A percentile compares a stretch with the other conserved stretches of the same genome.
Evolutionary conservation across 2,329 filamentous ascomycete species (phyloP).

Genomic region (Diplodia scrobiculata): DNA sequence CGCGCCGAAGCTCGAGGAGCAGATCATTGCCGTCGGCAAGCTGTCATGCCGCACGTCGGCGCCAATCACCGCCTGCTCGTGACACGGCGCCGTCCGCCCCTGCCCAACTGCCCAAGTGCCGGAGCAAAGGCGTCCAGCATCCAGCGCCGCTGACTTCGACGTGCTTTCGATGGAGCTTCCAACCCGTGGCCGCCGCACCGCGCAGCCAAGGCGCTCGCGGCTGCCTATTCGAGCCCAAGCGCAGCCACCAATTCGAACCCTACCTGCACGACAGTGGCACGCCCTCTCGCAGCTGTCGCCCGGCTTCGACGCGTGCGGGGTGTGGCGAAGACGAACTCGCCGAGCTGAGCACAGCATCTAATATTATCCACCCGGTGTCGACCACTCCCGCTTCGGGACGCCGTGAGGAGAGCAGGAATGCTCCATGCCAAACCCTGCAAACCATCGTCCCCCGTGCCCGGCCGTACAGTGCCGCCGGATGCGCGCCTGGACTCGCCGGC

Average conservation of each 20-base stretch:
- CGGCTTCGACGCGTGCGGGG: conserved; percentile 4
- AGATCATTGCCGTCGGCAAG: conserved; percentile 12
- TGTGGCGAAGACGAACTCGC: neutral
- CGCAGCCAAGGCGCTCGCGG: neutral
- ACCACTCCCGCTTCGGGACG: neutral
- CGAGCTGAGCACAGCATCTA: neutral
- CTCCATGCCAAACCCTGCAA: neutral
- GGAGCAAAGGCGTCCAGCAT: neutral
- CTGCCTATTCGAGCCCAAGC: conserved; percentile 7
- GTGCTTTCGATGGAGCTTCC: neutral
- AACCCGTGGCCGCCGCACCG: too few species aligned
- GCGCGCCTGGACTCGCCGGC: neutral
- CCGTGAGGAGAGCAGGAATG: too few species aligned
- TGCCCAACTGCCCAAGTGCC: neutral
- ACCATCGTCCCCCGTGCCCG: neutral
- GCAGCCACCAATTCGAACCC: conserved; percentile 14
- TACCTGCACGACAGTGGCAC: conserved; percentile 16
- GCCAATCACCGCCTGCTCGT: conserved; percentile 20
- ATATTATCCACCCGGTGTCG: conserved; percentile 1
- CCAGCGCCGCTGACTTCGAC: conserved; percentile 16
- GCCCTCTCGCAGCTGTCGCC: too few species aligned
- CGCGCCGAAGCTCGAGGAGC: conserved; percentile 4
- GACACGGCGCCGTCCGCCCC: neutral
- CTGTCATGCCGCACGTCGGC: conserved; percentile 7
- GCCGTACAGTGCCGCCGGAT: too few species aligned